A percentile compares a stretch with the other conserved stretches of the same genome.
These are phyloP conservation scores for Osmanthus fragrans DNA, from an alignment of 257 asterid species.

Conservation along the genomic window DNA sequence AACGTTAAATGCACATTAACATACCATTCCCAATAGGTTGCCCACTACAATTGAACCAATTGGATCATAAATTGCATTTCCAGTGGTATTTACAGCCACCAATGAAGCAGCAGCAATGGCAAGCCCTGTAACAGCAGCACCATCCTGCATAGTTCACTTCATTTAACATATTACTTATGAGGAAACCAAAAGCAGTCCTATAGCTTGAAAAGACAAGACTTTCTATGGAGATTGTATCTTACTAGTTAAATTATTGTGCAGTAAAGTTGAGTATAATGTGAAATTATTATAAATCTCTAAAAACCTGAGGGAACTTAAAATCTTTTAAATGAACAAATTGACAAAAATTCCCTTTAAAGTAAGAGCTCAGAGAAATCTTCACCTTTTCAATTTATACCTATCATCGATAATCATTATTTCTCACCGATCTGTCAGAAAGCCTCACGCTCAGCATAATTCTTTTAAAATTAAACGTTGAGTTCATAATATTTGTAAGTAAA, in stretches of 20 bases:
- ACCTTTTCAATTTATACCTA: background rate
- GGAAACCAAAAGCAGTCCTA: constrained; percentile 13
- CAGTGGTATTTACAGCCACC: constrained; percentile 91
- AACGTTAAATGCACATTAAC: constrained; percentile 1
- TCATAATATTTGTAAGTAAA: background rate
- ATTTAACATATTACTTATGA: constrained; percentile 14
- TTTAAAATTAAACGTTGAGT: background rate
- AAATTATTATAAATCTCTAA: constrained; percentile 10
- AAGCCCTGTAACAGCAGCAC: constrained; percentile 99
- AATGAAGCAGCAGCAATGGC: constrained; percentile 90
- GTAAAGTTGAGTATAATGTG: constrained; percentile 1
- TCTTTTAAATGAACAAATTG: background rate
- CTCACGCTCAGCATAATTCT: background rate
- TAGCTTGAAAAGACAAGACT: constrained; percentile 13
- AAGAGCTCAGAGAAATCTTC: background rate
- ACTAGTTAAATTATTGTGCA: background rate
- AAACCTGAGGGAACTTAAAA: background rate
- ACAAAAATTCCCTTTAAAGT: background rate
- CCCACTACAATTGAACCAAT: constrained; percentile 92
- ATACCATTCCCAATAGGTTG: constrained; percentile 95
- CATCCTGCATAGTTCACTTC: constrained; percentile 59
- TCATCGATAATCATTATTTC: background rate
- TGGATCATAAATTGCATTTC: constrained; percentile 94
- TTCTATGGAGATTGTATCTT: constrained; percentile 17
- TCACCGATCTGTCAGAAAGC: background rate